These are phyloP conservation scores for Escovopsis sp. DNA, from an alignment of 2,329 filamentous ascomycete genomes.

Conservation along the genomic window DNA sequence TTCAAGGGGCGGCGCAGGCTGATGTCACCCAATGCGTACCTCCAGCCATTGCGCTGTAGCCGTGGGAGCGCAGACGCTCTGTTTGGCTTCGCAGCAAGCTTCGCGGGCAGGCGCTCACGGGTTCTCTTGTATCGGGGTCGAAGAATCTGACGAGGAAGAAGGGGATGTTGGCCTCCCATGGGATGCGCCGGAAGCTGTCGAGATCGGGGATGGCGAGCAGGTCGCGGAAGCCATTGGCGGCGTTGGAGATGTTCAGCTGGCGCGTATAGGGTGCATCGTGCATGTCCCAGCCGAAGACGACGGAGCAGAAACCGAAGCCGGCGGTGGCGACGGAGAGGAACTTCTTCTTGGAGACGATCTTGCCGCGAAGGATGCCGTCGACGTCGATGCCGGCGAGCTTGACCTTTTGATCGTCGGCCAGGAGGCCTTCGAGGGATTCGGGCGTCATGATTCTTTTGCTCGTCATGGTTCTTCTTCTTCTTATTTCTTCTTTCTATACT, in stretches of 20 bases:
- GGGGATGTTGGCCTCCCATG: constrained; percentile 77
- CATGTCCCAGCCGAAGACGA: constrained; percentile 96
- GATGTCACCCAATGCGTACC: constrained; percentile 37
- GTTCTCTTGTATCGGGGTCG: constrained; percentile 61
- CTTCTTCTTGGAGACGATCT: constrained; percentile 85
- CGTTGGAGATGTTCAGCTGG: constrained; percentile 78
- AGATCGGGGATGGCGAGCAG: constrained; percentile 72
- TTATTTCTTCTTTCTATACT: no score
- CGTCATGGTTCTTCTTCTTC: background rate
- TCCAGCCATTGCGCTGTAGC: constrained; percentile 79
- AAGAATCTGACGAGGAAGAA: constrained; percentile 76
- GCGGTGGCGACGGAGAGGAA: constrained; percentile 68
- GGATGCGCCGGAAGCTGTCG: constrained; percentile 64
- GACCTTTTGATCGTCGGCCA: constrained; percentile 59
- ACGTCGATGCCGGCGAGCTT: constrained; percentile 82
- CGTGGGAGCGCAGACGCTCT: constrained; percentile 50
- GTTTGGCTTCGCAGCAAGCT: constrained; percentile 56
- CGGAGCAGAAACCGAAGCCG: constrained; percentile 88
- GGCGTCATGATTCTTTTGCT: constrained; percentile 31
- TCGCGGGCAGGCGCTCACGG: constrained; percentile 65
- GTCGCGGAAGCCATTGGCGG: constrained; percentile 79
- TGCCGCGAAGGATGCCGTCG: constrained; percentile 76
- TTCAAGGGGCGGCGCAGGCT: no score
- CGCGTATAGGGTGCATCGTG: constrained; percentile 80
- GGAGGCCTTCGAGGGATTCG: constrained; percentile 49